Evolutionary conservation across 495 filamentous ascomycete genomes (phyloP).

Genomic region (Talaromyces trachyspermus): DNA sequence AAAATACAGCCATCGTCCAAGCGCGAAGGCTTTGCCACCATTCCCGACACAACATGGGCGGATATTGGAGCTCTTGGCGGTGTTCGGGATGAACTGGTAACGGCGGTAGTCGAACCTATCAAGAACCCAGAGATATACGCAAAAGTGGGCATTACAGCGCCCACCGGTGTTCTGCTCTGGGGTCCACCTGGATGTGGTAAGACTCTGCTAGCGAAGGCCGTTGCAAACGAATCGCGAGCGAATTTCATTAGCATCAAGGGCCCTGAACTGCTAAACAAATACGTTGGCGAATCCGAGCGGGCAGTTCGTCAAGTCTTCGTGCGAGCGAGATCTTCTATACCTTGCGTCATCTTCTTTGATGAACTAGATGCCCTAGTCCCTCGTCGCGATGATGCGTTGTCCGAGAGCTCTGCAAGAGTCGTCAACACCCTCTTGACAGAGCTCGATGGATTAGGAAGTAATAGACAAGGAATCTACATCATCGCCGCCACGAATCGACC

Average conservation of each 20-base stretch:
- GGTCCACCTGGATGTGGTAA: conserved; percentile 96
- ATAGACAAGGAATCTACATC: conserved; percentile 82
- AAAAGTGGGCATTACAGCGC: conserved; percentile 75
- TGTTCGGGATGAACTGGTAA: conserved; percentile 74
- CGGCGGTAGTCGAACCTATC: conserved; percentile 91
- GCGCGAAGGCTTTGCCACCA: conserved; percentile 92
- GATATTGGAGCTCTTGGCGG: conserved; percentile 80
- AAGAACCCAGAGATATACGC: conserved; percentile 72
- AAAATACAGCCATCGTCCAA: conserved; percentile 89
- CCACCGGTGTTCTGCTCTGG: conserved; percentile 91
- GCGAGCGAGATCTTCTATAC: conserved; percentile 75
- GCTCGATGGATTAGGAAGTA: conserved; percentile 73
- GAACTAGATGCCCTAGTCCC: conserved; percentile 92
- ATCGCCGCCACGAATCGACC: conserved; percentile 92
- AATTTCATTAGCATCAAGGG: conserved; percentile 99
- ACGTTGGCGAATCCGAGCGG: conserved; percentile 89
- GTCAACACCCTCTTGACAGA: conserved; percentile 98
- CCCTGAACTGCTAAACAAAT: conserved; percentile 90
- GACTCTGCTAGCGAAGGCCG: conserved; percentile 91
- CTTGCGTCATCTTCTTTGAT: conserved; percentile 97
- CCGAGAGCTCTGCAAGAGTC: conserved; percentile 77
- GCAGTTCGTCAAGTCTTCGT: conserved; percentile 89
- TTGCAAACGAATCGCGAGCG: conserved; percentile 88
- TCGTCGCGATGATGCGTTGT: conserved; percentile 68
- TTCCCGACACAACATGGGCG: conserved; percentile 93